Evolutionary conservation across 371 early-diverging fungal genomes (phyloP), one percentile per base, ranked within the genome.

Genomic region (Mortierella sp.): DNA sequence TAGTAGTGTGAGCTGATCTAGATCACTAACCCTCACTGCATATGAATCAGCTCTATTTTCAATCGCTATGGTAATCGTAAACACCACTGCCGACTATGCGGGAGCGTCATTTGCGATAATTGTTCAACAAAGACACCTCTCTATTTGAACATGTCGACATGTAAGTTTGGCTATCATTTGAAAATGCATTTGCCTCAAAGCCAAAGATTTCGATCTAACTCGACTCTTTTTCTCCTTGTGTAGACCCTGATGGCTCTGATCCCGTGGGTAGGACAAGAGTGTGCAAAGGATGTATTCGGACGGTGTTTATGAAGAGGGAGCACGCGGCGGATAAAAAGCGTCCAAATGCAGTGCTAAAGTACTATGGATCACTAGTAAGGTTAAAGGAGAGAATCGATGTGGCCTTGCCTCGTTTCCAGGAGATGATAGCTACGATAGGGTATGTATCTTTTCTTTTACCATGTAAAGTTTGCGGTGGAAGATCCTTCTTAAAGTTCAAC

Each of bases 1-100:
- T 16, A 53, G 37, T 37, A n/a, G n/a, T n/a, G n/a, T n/a, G n/a
- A n/a, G n/a, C n/a, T n/a, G n/a, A n/a, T n/a, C n/a, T n/a, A n/a
- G n/a, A n/a, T n/a, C n/a, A n/a, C n/a, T n/a, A n/a, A n/a, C n/a
- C n/a, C 37, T 5, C 37, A 37, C 37, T 5, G 9, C 3, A 3
- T 5, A 37, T 9, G 9, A 37, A 37, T 37, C 19, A 57, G 67
- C 21, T 58, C 68, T 1, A 44, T 77, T 1, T 69, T 63, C 30
- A 65, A 51, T 53, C 63, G 56, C 23, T 64, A 70, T 82, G 87
- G 60, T 65, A 84, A 90, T 62, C 89, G 94, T 26, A 89, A 90
- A 29, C 95, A 94, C 59, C 95, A 94, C 69, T 94, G 95, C 71
- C 87, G 95, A 7, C 66, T 94, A 12, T 94, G 95, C 64, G 95